Evolutionary conservation across 345 rosid species (phyloP).

Genomic region (Salix arbutifolia): DNA sequence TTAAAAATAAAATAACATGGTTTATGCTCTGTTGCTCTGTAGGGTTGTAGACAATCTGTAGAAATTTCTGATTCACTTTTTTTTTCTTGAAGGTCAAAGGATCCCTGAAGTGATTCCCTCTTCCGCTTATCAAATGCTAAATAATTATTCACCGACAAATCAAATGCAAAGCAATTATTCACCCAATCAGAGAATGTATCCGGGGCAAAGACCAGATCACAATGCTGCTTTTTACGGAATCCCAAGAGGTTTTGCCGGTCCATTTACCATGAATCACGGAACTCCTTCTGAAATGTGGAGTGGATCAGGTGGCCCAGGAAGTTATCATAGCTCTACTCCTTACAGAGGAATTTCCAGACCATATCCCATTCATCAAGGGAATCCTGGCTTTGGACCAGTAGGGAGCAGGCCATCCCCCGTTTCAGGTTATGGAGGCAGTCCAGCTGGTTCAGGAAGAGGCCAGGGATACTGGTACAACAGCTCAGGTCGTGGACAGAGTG

Average conservation of each 20-base stretch:
- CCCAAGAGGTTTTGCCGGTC: conserved; percentile 32
- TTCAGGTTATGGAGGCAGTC: conserved; percentile 31
- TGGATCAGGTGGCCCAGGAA: conserved; percentile 30
- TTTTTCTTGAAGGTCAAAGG: conserved; percentile 39
- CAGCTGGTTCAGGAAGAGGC: conserved; percentile 47
- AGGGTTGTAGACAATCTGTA: neutral
- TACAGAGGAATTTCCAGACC: conserved; percentile 2
- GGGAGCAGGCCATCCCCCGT: conserved; percentile 14
- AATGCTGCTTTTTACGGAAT: conserved; percentile 22
- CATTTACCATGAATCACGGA: conserved; percentile 46
- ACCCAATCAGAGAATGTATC: conserved; percentile 36
- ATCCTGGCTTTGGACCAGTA: conserved; percentile 30
- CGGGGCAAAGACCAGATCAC: conserved; percentile 32
- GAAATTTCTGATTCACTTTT: conserved; percentile 5
- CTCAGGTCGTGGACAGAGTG: conserved; percentile 35
- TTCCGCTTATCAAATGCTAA: conserved; percentile 41
- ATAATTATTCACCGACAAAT: conserved; percentile 28
- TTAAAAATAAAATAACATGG: neutral
- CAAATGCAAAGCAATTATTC: conserved; percentile 37
- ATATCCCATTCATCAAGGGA: conserved; percentile 24
- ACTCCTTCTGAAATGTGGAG: conserved; percentile 33
- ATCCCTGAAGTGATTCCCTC: conserved; percentile 26
- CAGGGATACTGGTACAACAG: conserved; percentile 38
- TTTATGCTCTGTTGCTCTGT: neutral
- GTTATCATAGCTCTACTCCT: conserved; percentile 20